Percentiles rank a stretch among this genome's conserved stretches.
These are phyloP conservation scores for Cladosporium sp. DNA, from an alignment of 2,329 filamentous ascomycete genomes.

Conservation along the genomic window DNA sequence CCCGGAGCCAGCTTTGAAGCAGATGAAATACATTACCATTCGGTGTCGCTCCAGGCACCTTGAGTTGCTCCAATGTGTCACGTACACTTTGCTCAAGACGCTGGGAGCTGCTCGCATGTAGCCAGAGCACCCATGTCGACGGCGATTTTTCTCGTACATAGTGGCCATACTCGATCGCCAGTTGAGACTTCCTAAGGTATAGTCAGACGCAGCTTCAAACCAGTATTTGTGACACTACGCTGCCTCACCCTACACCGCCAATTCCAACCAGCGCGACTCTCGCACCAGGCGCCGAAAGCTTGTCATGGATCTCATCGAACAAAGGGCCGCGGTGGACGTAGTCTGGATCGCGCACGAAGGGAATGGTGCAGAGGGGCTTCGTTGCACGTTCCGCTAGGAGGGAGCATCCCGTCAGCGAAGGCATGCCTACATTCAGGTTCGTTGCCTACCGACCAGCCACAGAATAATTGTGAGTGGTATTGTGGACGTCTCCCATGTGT, in stretches of 20 bases:
- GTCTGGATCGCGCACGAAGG: slow-evolving; percentile 19
- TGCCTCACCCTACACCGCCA: slow-evolving; percentile 23
- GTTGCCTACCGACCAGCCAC: too few relatives aligned
- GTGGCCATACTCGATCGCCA: slow-evolving; percentile 23
- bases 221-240: not conserved
- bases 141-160: slow-evolving; percentile 10
- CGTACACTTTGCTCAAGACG: slow-evolving; percentile 21
- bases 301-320: slow-evolving; percentile 11
- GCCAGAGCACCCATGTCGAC: slow-evolving; percentile 23
- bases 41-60: slow-evolving; percentile 10
- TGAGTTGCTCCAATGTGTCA: slow-evolving; percentile 14
- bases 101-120: slow-evolving; percentile 21
- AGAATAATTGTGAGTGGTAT: too few relatives aligned
- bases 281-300: slow-evolving; percentile 13
- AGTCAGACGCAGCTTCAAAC: not conserved
- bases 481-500: too few relatives aligned
- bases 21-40: slow-evolving; percentile 12
- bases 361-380: slow-evolving; percentile 18
- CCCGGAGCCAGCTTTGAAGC: slow-evolving; percentile 17
- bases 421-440: too few relatives aligned
- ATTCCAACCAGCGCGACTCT: slow-evolving; percentile 20
- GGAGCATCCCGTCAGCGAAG: too few relatives aligned
- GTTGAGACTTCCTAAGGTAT: slow-evolving; percentile 19
- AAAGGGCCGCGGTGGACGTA: slow-evolving; percentile 19
- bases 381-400: not conserved